These are phyloP conservation scores for Epichloe sibirici DNA, from an alignment of 2,329 filamentous ascomycete species.

Conservation along the genomic window DNA sequence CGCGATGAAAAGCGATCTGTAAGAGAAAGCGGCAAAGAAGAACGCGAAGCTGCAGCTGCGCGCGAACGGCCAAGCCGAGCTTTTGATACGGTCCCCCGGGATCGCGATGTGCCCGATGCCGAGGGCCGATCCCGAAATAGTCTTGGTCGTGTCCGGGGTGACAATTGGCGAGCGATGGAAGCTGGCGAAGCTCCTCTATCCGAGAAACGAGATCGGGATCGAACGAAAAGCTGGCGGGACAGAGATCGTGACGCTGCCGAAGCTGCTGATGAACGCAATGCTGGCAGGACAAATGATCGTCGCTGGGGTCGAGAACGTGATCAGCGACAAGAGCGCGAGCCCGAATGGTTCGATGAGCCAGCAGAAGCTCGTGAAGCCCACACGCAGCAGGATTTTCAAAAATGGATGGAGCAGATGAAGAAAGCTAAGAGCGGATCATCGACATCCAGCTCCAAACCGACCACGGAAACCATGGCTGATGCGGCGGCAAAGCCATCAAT, in stretches of 20 bases:
- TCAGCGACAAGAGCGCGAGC: constrained; percentile 60
- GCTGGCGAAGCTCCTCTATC: constrained; percentile 17
- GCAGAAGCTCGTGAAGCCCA: constrained; percentile 59
- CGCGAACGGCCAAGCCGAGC: constrained; percentile 34
- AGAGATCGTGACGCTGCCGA: constrained; percentile 29
- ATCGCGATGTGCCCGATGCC: constrained; percentile 39
- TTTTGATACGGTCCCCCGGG: constrained; percentile 37
- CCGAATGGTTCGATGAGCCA: constrained; percentile 77
- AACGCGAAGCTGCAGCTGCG: constrained; percentile 38
- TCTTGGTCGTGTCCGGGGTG: constrained; percentile 51
- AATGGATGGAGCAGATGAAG: constrained; percentile 89
- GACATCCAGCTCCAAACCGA: constrained; percentile 17
- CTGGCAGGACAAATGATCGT: constrained; percentile 32
- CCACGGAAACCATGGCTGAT: constrained; percentile 27
- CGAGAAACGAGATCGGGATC: constrained; percentile 40
- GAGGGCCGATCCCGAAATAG: constrained; percentile 50
- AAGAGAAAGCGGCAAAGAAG: constrained; percentile 37
- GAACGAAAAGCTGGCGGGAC: constrained; percentile 49
- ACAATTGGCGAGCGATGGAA: constrained; percentile 62
- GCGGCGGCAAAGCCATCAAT: constrained; percentile 42
- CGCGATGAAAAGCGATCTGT: constrained; percentile 31
- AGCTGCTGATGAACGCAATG: constrained; percentile 44
- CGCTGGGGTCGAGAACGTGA: constrained; percentile 47
- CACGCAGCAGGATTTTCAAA: constrained; percentile 84
- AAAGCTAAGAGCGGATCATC: constrained; percentile 36